Evolutionary conservation across 75 land plant genomes (phyloP).

Genomic region (Cryptomeria japonica): DNA sequence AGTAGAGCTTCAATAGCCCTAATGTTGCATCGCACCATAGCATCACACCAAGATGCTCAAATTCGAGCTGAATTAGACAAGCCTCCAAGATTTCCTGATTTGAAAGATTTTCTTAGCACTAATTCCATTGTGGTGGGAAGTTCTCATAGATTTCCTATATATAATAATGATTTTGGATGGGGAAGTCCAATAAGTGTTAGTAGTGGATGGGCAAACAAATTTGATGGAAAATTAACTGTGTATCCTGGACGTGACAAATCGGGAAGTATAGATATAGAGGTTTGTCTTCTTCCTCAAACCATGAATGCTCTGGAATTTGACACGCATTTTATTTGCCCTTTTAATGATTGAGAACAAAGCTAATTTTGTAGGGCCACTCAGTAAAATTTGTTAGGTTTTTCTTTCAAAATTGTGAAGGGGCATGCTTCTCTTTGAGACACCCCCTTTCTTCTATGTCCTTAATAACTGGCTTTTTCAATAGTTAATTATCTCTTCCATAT

Average conservation of each 20-base stretch:
- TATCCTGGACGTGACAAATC: constrained; percentile 45
- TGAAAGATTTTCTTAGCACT: constrained; percentile 21
- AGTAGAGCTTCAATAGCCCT: constrained; percentile 36
- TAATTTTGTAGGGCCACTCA: too few relatives aligned
- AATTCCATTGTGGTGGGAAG: constrained; percentile 44
- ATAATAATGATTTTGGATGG: constrained; percentile 47
- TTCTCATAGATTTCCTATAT: constrained; percentile 50
- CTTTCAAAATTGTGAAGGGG: too few relatives aligned
- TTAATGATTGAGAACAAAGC: neutral
- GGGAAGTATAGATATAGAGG: constrained; percentile 43
- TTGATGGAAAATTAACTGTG: constrained; percentile 39
- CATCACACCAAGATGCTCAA: constrained; percentile 14
- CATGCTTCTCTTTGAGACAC: too few relatives aligned
- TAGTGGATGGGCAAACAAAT: constrained; percentile 41
- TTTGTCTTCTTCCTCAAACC: constrained; percentile 27
- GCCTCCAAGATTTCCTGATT: constrained; percentile 17
- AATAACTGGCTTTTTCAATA: too few relatives aligned
- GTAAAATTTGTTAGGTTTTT: too few relatives aligned
- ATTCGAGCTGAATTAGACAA: constrained; percentile 13
- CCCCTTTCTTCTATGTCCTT: too few relatives aligned
- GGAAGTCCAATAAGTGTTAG: constrained; percentile 23
- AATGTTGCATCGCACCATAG: constrained; percentile 18
- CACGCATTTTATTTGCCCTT: neutral
- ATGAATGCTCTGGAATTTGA: constrained; percentile 42
- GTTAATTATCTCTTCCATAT: too few relatives aligned